Evolutionary conservation across 2,329 filamentous ascomycete species (phyloP), one percentile per base, ranked within the genome.

Genomic region (Pseudovirgaria hyperparasitica): DNA sequence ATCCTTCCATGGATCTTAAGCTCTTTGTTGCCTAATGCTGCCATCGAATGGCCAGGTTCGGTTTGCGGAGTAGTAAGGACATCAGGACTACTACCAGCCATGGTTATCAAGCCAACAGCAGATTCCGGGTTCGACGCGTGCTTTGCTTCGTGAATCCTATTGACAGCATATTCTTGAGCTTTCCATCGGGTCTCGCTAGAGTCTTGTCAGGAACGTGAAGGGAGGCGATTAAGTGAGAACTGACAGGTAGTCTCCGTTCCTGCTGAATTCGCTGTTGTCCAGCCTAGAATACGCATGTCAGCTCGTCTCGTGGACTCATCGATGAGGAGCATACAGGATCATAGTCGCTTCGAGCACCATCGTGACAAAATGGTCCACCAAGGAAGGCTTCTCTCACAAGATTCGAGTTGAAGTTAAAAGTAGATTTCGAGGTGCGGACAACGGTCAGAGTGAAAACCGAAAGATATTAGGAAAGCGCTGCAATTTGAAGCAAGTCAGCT

Each of bases 341-440:
- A 98, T 96, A 38, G 92, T 92, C 64, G 90, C 92, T 76, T 98
- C 90, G 60, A 98, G 77, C 62, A 78, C 82, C 90, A 98, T 98
- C 52, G 69, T 86, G 74, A 57, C 60, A n/a, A n/a, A n/a, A n/a
- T n/a, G n/a, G n/a, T n/a, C n/a, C n/a, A n/a, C n/a, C n/a, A n/a
- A n/a, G n/a, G n/a, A n/a, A n/a, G n/a, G n/a, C n/a, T n/a, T n/a
- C n/a, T n/a, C n/a, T n/a, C n/a, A n/a, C n/a, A n/a, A n/a, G n/a
- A n/a, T n/a, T n/a, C n/a, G n/a, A n/a, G n/a, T n/a, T n/a, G n/a
- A n/a, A n/a, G n/a, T n/a, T n/a, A n/a, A n/a, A n/a, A n/a, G n/a
- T n/a, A n/a, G n/a, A n/a, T n/a, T n/a, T n/a, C n/a, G n/a, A n/a
- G n/a, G n/a, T n/a, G n/a, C n/a, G n/a, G n/a, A n/a, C n/a, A n/a